Evolutionary conservation across 331 rosid genomes (phyloP).

Genomic region (Pyracantha coccinea): DNA sequence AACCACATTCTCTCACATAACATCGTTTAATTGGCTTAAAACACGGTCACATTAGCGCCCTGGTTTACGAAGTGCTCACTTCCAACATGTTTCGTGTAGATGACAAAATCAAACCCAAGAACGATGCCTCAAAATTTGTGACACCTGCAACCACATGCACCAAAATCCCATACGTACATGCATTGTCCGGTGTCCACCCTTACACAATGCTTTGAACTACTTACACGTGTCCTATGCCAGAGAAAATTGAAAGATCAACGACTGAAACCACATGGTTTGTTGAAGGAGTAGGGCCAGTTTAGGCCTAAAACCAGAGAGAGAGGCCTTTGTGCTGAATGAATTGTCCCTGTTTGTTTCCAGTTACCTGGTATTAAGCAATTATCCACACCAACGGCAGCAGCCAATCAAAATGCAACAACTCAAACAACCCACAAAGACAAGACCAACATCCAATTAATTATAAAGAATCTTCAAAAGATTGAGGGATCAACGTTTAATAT

Average conservation of each 20-base stretch:
- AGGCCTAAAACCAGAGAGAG: not conserved
- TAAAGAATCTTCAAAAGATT: conserved; percentile 21
- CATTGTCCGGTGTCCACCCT: not conserved
- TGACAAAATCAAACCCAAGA: not conserved
- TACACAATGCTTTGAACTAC: not conserved
- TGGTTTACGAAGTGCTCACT: not conserved
- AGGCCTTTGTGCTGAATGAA: not conserved
- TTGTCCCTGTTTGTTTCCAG: not conserved
- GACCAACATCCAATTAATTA: conserved; percentile 8
- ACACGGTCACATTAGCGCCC: no score
- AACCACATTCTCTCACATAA: no score
- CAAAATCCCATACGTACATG: no score
- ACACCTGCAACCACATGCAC: no score
- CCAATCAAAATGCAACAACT: conserved; percentile 34
- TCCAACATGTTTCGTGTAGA: not conserved
- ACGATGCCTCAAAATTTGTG: not conserved
- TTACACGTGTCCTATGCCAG: not conserved
- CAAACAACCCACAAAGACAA: conserved; percentile 5
- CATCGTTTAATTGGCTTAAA: no score
- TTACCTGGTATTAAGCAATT: not conserved
- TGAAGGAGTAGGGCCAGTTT: not conserved
- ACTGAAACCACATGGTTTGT: not conserved
- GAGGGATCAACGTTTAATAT: conserved; percentile 11
- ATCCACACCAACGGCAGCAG: conserved; percentile 1
- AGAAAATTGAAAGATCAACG: not conserved